These are phyloP conservation scores for Candida maesae DNA, from an alignment of 805 yeast genomes.

Conservation along the genomic window DNA sequence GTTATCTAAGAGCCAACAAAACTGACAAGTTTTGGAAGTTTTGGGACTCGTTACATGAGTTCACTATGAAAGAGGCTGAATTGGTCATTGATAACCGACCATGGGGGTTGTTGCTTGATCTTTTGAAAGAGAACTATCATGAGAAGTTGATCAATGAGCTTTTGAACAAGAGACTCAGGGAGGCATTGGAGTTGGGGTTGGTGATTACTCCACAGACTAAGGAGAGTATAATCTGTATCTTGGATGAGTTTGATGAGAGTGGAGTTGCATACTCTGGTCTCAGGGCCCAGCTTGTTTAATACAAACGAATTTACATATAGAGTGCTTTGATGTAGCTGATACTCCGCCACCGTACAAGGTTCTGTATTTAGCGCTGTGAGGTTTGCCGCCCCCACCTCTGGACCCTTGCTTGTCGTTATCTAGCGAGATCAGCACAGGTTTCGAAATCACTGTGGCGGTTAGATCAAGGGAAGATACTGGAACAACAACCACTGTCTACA, in stretches of 20 bases:
- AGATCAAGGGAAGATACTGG: too few relatives aligned
- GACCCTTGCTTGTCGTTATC: too few relatives aligned
- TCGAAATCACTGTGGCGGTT: too few relatives aligned
- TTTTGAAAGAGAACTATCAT: slow-evolving; percentile 14
- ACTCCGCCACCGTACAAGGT: too few relatives aligned
- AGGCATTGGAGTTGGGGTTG: slow-evolving; percentile 8
- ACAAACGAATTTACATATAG: too few relatives aligned
- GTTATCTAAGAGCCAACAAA: slow-evolving; percentile 20
- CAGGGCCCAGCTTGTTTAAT: not conserved
- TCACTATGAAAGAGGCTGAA: not conserved
- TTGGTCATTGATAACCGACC: slow-evolving; percentile 21
- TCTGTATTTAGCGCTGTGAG: too few relatives aligned
- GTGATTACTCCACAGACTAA: slow-evolving; percentile 5
- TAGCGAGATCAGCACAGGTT: too few relatives aligned
- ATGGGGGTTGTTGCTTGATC: slow-evolving; percentile 17
- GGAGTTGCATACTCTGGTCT: slow-evolving; percentile 11
- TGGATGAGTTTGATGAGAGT: slow-evolving; percentile 15
- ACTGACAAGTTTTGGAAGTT: slow-evolving; percentile 16
- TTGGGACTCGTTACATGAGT: slow-evolving; percentile 16
- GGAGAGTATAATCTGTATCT: slow-evolving; percentile 1
- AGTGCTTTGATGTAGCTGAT: too few relatives aligned
- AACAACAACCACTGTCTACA: too few relatives aligned
- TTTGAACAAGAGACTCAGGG: slow-evolving; percentile 12
- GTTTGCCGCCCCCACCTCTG: too few relatives aligned
- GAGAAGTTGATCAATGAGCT: slow-evolving; percentile 17